Evolutionary conservation across 257 asterid species (phyloP).

Genomic region (Nicotiana noctiflora): DNA sequence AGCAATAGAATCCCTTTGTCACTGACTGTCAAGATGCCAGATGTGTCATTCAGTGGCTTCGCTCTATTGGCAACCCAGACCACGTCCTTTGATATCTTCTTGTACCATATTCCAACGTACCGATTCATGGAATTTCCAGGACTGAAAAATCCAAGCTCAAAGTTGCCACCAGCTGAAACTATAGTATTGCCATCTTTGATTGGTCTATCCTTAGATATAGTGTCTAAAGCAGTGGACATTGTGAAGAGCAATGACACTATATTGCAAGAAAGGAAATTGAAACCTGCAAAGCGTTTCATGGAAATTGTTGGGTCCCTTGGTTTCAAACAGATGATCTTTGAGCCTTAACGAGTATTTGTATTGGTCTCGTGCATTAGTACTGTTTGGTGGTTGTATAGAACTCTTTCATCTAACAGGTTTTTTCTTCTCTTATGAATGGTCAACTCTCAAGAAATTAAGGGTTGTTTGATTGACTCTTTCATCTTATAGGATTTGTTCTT

Average conservation of each 20-base stretch:
- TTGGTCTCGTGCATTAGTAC: no score
- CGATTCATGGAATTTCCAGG: constrained; percentile 5
- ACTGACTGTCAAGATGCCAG: neutral
- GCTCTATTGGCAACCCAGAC: constrained; percentile 23
- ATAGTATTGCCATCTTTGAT: neutral
- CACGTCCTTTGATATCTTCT: neutral
- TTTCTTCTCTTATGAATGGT: neutral
- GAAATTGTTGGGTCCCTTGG: neutral
- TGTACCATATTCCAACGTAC: constrained; percentile 9
- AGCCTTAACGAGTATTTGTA: neutral
- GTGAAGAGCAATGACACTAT: neutral
- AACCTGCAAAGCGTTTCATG: neutral
- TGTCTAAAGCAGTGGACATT: neutral
- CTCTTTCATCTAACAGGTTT: no score
- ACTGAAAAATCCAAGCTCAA: constrained; percentile 10
- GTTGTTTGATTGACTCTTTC: no score
- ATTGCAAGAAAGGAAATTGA: neutral
- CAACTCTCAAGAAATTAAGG: no score
- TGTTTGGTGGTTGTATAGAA: no score
- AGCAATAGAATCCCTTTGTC: constrained; percentile 8
- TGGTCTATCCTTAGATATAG: neutral
- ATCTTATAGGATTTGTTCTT: neutral
- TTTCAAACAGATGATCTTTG: neutral
- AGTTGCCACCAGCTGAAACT: constrained; percentile 2
- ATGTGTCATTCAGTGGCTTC: constrained; percentile 9